Percentiles rank a stretch among this genome's conserved stretches.
These are phyloP conservation scores for Hymenochaete sp. DNA, from an alignment of 1,284 basidiomycete genomes.

Conservation along the genomic window DNA sequence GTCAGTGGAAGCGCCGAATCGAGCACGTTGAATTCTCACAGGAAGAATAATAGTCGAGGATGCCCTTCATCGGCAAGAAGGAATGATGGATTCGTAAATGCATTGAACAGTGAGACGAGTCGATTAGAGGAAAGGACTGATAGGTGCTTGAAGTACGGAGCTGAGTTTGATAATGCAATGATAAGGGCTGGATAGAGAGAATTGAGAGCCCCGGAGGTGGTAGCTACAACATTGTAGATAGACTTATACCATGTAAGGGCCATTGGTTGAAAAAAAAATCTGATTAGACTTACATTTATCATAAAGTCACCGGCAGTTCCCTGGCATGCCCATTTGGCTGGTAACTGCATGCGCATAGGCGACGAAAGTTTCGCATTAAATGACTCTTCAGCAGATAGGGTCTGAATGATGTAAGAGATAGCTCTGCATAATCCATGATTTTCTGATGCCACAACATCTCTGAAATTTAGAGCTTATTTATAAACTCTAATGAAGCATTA, in stretches of 20 bases:
- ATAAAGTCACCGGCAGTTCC: slow-evolving; percentile 82
- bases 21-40: slow-evolving; percentile 37
- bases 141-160: slow-evolving; percentile 78
- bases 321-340: slow-evolving; percentile 63
- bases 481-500: slow-evolving; percentile 16
- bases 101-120: slow-evolving; percentile 79
- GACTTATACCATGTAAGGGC: slow-evolving; percentile 40
- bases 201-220: slow-evolving; percentile 73
- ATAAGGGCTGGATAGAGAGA: slow-evolving; percentile 88
- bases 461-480: background rate
- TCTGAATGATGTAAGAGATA: slow-evolving; percentile 87
- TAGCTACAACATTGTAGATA: slow-evolving; percentile 82
- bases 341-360: slow-evolving; percentile 55
- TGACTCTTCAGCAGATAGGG: slow-evolving; percentile 73
- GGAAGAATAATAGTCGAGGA: slow-evolving; percentile 84
- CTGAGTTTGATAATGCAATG: slow-evolving; percentile 81
- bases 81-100: slow-evolving; percentile 85
- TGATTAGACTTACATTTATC: slow-evolving; percentile 57
- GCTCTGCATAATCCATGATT: slow-evolving; percentile 87
- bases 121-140: slow-evolving; percentile 76
- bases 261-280: background rate
- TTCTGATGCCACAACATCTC: slow-evolving; percentile 35
- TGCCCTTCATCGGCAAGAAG: slow-evolving; percentile 90
- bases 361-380: slow-evolving; percentile 65
- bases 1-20: slow-evolving; percentile 10